Evolutionary conservation across 257 asterid species (phyloP).

Genomic region (Dorcoceras hygrometricum): DNA sequence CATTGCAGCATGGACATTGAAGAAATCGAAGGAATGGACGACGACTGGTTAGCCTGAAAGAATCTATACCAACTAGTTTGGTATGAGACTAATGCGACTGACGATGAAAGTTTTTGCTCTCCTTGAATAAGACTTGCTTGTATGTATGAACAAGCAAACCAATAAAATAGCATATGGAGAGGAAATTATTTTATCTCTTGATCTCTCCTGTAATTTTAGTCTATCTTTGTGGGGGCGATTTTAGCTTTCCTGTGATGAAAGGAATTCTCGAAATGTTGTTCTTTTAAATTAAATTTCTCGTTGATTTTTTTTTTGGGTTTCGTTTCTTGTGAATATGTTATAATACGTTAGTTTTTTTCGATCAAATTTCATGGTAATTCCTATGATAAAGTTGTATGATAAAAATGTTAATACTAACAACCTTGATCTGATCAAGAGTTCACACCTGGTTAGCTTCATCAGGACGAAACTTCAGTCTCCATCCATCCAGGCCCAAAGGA

Average conservation of each 20-base stretch:
- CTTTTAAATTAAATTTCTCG: too few relatives aligned
- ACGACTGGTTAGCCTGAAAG: conserved; percentile 79
- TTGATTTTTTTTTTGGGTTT: neutral
- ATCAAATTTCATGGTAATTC: neutral
- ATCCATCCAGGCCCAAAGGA: too few relatives aligned
- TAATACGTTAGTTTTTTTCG: neutral
- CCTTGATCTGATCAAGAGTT: neutral
- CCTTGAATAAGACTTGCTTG: conserved; percentile 39
- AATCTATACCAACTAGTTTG: conserved; percentile 31
- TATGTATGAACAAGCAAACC: conserved; percentile 29
- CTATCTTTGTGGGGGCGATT: neutral
- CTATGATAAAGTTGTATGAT: neutral
- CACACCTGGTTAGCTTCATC: too few relatives aligned
- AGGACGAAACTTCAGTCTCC: too few relatives aligned
- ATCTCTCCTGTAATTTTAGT: conserved; percentile 2
- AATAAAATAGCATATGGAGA: conserved; percentile 24
- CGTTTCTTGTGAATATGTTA: neutral
- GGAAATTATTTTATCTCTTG: conserved; percentile 31
- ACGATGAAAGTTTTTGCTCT: conserved; percentile 40
- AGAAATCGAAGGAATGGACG: conserved; percentile 89
- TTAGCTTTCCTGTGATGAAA: neutral
- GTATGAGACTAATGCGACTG: conserved; percentile 28
- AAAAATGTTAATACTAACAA: neutral
- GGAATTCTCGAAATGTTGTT: neutral
- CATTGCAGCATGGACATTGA: conserved; percentile 87